A percentile compares a stretch with the other conserved stretches of the same genome.
phyloP scores from a whole-genome alignment of 2,329 filamentous ascomycete species.

The Cordyceps fumosorosea region DNA sequence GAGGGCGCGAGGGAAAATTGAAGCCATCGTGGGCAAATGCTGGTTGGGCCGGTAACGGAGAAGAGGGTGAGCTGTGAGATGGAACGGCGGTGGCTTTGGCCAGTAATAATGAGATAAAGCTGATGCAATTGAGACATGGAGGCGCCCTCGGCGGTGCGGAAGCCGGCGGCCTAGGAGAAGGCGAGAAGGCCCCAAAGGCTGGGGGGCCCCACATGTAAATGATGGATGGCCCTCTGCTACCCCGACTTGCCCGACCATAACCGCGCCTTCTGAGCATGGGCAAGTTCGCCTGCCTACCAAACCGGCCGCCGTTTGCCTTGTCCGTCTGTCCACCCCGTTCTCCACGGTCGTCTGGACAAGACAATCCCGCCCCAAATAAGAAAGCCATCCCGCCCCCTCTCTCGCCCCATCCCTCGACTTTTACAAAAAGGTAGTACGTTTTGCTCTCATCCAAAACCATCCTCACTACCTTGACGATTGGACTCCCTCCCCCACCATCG shows the following conservation, averaged over 20 bases:
- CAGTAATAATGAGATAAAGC: not conserved
- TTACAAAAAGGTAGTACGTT: not conserved
- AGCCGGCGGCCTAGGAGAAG: conserved; percentile 4
- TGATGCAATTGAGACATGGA: not conserved
- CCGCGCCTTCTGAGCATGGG: conserved; percentile 7
- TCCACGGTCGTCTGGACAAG: not conserved
- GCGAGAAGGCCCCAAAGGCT: not conserved
- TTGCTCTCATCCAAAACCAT: not conserved
- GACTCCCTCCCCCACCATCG: not conserved
- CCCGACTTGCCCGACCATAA: conserved; percentile 10
- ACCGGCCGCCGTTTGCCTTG: not conserved
- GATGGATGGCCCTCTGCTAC: not conserved
- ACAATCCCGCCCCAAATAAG: conserved; percentile 4
- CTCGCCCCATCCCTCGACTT: not conserved
- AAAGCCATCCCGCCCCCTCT: not conserved
- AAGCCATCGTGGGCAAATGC: not conserved
- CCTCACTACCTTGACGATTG: not conserved
- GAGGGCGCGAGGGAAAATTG: not conserved
- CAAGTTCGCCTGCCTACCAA: not conserved
- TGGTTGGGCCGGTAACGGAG: conserved; percentile 4
- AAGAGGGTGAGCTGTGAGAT: not conserved
- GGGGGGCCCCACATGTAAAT: not conserved
- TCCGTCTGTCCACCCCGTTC: not conserved
- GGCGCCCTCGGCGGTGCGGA: conserved; percentile 7
- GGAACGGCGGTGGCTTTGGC: not conserved